A percentile compares a stretch with the other conserved stretches of the same genome.
Evolutionary conservation across 2,329 filamentous ascomycete genomes (phyloP).

Genomic region (Epichloe brachyelytri): DNA sequence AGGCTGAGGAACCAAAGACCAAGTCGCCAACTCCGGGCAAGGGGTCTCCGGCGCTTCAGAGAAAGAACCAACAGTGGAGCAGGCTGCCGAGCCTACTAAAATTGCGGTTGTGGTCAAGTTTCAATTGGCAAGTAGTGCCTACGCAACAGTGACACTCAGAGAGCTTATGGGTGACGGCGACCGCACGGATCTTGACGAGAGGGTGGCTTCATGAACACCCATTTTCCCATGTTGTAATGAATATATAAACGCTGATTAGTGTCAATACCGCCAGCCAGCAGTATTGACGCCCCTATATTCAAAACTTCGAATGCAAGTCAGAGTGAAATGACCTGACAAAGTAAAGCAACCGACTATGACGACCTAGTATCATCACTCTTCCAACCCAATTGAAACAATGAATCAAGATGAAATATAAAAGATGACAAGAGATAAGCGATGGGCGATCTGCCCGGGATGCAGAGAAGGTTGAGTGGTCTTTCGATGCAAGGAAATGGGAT

Average conservation of each 20-base stretch:
- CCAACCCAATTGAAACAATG: background rate
- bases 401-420: background rate
- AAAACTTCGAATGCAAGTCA: background rate
- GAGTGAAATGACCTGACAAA: background rate
- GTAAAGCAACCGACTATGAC: background rate
- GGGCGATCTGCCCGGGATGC: background rate
- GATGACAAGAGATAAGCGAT: background rate
- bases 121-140: constrained; percentile 66
- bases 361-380: background rate
- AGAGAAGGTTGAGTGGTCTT: background rate
- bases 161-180: constrained; percentile 54
- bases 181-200: constrained; percentile 14
- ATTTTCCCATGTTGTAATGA: background rate
- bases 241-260: background rate
- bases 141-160: constrained; percentile 71
- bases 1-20: background rate
- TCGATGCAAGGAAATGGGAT: background rate
- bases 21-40: background rate
- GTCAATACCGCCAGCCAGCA: constrained; percentile 1
- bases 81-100: constrained; percentile 15
- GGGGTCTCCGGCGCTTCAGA: constrained; percentile 7
- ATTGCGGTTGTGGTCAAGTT: constrained; percentile 62
- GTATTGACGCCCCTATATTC: background rate
- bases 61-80: constrained; percentile 12
- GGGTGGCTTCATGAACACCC: background rate